Evolutionary conservation across 2,329 filamentous ascomycete genomes (phyloP), one percentile per base, ranked within the genome.

Genomic region (Ciborinia camelliae): DNA sequence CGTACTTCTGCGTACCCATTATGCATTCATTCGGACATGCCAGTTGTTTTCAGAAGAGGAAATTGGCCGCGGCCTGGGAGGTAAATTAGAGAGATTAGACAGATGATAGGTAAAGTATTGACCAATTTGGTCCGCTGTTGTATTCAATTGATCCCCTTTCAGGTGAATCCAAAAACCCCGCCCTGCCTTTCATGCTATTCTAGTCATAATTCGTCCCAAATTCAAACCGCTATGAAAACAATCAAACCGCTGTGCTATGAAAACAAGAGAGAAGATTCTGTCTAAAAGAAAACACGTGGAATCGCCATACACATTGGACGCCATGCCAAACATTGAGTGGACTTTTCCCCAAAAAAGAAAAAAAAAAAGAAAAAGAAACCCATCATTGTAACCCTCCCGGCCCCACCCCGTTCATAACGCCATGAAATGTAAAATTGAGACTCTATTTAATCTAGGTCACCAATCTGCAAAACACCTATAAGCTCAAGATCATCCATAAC

Each of bases 401-500:
- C n/a, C 20, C 26, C 54, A 14, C n/a, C 39, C 37, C 30, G 15
- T 47, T 39, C 5, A 4, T 18, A 45, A 65, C 63, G 45, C 63
- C 63, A 37, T 20, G 14, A 50, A 26, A 26, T 18, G 8, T 14
- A 41, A 47, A 37, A 50, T 18, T 10, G 5, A 32, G 20, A 12
- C 20, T 26, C 14, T 45, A 9, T 60, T 63, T 41, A 68, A 52
- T 30, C 63, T 62, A 72, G 43, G 37, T 71, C 68, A 10, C 68
- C 79, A 12, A 81, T 79, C 72, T 86, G 83, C 51, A 85, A 66
- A 45, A 85, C 79, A 9, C 82, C 83, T 7, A 80, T 74, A 35
- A 82, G 76, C 60, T 80, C 77, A 0, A 78, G 79, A 15, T 76
- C 74, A 4, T 81, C 79, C 51, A 82, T 74, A 4, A 82, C 76